phyloP scores from a whole-genome alignment of 306 rosid species.

The Sphenostylis stenocarpa region DNA sequence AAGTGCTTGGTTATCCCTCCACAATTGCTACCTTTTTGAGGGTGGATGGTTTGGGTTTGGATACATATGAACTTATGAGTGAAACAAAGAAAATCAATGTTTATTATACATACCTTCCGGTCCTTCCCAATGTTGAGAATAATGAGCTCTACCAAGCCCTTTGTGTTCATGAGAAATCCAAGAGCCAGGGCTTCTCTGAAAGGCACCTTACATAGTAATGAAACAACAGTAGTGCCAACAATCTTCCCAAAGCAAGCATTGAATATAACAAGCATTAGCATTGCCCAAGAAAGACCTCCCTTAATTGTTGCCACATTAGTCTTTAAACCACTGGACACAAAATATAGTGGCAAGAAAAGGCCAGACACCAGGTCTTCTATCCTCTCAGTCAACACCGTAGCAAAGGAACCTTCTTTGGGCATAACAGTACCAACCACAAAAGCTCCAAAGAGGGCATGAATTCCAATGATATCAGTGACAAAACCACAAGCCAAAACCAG shows the following conservation, averaged over 20 bases:
- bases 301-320: constrained; percentile 67
- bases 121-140: constrained; percentile 86
- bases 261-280: constrained; percentile 56
- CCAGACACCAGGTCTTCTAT: constrained; percentile 67
- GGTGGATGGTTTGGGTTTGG: no score
- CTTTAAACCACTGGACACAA: constrained; percentile 73
- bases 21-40: no score
- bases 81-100: background rate
- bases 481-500: constrained; percentile 66
- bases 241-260: constrained; percentile 75
- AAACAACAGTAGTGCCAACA: constrained; percentile 50
- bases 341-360: constrained; percentile 62
- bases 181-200: constrained; percentile 63
- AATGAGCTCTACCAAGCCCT: constrained; percentile 77
- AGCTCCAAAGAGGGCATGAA: constrained; percentile 77
- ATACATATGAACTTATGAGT: no score
- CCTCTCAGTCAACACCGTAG: constrained; percentile 65
- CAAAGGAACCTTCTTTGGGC: constrained; percentile 75
- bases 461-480: constrained; percentile 65
- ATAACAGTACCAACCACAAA: constrained; percentile 61
- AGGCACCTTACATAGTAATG: constrained; percentile 46
- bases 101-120: constrained; percentile 49
- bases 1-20: no score
- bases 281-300: constrained; percentile 63
- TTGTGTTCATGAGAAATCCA: constrained; percentile 80